Evolutionary conservation across 805 yeast species (phyloP), one percentile per base, ranked within the genome.

Genomic region (Ogataea salicorniae): DNA sequence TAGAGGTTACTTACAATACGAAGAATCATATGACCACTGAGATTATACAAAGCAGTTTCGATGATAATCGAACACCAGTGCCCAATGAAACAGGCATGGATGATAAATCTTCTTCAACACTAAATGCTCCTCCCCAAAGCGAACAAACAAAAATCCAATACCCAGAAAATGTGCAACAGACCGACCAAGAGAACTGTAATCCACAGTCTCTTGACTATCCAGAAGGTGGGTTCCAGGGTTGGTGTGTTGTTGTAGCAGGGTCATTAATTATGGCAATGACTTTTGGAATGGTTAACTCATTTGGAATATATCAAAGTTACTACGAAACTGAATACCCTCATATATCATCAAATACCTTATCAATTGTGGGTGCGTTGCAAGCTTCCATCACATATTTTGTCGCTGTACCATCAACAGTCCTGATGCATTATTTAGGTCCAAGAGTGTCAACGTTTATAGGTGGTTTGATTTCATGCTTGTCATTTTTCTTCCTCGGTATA

Each of bases 251-350:
- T 0, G 62, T 77, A 4, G 78, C 76, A 17, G 69, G 71, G 0
- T 72, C 76, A 65, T 64, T 75, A 16, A 57, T 70, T 59, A 59
- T 70, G 71, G 57, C 74, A 55, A 60, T 76, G 48, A 75, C 83
- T 0, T 81, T 77, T 74, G 87, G 87, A 16, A 69, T 80, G 64
- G 76, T 77, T 47, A 77, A 81, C 37, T 69, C 78, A 2, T 81
- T 68, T 61, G 87, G 85, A 26, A 78, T 79, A 5, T 82, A 77
- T 56, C 75, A 80, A 46, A 67, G 73, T 35, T 77, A 74, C 57
- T 81, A 80, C 54, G 65, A 69, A 14, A 52, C 52, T 6, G 46
- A 49, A 26, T 79, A 76, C 47, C 69, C 72, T 1, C 69, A 71
- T 14, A 76, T 76, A 2, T 58, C 68, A 33, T 67, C 79, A 16